These are phyloP conservation scores for Boletellus deceptivus DNA, from an alignment of 1,284 basidiomycete genomes.

Conservation along the genomic window DNA sequence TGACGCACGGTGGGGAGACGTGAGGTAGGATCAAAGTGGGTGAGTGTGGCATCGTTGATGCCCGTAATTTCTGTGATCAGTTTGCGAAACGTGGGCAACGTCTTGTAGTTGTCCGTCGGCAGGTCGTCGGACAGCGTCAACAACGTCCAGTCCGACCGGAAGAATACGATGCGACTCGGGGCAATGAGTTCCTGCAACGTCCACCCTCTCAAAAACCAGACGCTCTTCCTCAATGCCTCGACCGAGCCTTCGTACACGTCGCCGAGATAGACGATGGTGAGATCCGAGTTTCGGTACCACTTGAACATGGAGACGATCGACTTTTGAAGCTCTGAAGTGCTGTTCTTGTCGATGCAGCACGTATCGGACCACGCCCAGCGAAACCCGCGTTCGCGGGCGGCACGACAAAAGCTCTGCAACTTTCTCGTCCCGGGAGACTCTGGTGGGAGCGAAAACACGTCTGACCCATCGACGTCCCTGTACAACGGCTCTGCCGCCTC, in stretches of 20 bases:
- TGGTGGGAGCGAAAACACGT: conserved; percentile 18
- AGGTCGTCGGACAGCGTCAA: conserved; percentile 15
- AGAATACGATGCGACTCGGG: conserved; percentile 18
- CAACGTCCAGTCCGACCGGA: conserved; percentile 21
- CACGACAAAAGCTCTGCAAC: conserved; percentile 19
- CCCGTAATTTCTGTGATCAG: conserved; percentile 19
- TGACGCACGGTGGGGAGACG: conserved; percentile 14
- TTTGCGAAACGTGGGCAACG: conserved; percentile 13
- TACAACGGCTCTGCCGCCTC: conserved; percentile 16
- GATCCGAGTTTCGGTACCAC: conserved; percentile 22
- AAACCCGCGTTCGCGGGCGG: conserved; percentile 19
- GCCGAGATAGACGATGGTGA: conserved; percentile 23
- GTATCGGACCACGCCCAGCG: conserved; percentile 26
- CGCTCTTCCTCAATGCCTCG: conserved; percentile 15
- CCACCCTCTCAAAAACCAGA: conserved; percentile 26
- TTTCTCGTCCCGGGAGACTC: conserved; percentile 13
- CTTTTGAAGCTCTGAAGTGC: conserved; percentile 26
- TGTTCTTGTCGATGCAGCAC: conserved; percentile 26
- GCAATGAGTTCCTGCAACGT: conserved; percentile 27
- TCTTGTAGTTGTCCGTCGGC: conserved; percentile 20
- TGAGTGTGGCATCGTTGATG: conserved; percentile 19
- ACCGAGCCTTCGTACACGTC: conserved; percentile 15
- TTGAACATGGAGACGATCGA: conserved; percentile 28
- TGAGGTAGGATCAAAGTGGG: conserved; percentile 18
- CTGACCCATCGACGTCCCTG: conserved; percentile 17